phyloP scores from a whole-genome alignment of 2,329 filamentous ascomycete genomes.

The Karstenula rhodostoma region DNA sequence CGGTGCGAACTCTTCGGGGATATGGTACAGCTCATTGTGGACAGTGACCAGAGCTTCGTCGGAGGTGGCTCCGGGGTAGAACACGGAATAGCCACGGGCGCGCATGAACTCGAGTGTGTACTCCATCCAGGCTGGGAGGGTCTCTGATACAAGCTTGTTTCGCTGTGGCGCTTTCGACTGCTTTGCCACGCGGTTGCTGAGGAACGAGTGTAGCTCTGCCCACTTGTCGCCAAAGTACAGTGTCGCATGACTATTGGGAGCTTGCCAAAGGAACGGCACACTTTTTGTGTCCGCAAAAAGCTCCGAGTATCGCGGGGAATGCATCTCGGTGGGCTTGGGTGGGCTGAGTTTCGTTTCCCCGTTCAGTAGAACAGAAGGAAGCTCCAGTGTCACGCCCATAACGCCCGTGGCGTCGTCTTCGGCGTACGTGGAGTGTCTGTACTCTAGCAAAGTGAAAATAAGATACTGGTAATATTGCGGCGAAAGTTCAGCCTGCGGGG shows the following conservation, averaged over 20 bases:
- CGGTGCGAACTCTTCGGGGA: constrained; percentile 71
- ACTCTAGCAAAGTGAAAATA: constrained; percentile 78
- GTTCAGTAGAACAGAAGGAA: constrained; percentile 71
- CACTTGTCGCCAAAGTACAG: constrained; percentile 87
- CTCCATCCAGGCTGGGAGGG: constrained; percentile 79
- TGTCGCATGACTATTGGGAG: constrained; percentile 81
- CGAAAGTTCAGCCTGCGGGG: constrained; percentile 80
- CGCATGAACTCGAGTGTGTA: constrained; percentile 79
- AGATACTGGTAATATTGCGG: constrained; percentile 86
- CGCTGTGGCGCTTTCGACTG: constrained; percentile 29
- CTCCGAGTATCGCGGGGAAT: constrained; percentile 38
- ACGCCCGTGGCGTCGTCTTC: constrained; percentile 63
- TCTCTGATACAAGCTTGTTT: constrained; percentile 65
- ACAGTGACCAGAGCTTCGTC: constrained; percentile 70
- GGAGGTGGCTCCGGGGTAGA: constrained; percentile 73
- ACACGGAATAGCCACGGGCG: constrained; percentile 76
- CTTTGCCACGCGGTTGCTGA: constrained; percentile 67
- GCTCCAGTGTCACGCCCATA: constrained; percentile 80
- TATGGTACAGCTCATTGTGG: constrained; percentile 76
- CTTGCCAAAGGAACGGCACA: constrained; percentile 82
- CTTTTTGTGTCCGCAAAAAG: constrained; percentile 38
- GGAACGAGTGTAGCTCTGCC: constrained; percentile 83
- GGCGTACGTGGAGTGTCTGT: constrained; percentile 70
- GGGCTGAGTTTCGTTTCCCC: constrained; percentile 64
- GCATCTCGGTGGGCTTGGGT: constrained; percentile 53